phyloP scores from a whole-genome alignment of 805 yeast genomes.

The Saturnispora halmiae region DNA sequence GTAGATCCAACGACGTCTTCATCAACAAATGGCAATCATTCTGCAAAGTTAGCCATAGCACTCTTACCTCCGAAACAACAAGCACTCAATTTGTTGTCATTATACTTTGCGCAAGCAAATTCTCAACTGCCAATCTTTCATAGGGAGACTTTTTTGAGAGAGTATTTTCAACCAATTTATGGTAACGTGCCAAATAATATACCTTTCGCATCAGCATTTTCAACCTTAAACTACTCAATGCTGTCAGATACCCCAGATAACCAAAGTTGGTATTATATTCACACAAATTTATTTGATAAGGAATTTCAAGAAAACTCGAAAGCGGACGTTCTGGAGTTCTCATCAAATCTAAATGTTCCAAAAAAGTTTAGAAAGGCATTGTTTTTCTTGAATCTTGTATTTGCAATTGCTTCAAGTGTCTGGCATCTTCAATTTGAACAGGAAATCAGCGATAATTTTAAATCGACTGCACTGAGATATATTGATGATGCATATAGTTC shows the following conservation, averaged over 20 bases:
- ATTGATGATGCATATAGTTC: conserved; percentile 50
- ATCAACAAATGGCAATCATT: background rate
- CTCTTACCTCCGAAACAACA: conserved; percentile 59
- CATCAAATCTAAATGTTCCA: conserved; percentile 38
- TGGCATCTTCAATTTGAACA: conserved; percentile 60
- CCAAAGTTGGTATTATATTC: conserved; percentile 41
- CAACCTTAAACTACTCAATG: conserved; percentile 33
- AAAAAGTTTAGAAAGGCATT: conserved; percentile 41
- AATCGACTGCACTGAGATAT: conserved; percentile 53
- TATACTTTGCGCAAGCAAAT: conserved; percentile 71
- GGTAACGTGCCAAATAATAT: conserved; percentile 51
- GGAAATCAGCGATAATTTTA: conserved; percentile 59
- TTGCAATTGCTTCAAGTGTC: conserved; percentile 74
- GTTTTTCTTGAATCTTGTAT: conserved; percentile 65
- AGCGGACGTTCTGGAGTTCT: conserved; percentile 28
- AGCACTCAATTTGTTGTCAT: conserved; percentile 56
- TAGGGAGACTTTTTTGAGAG: conserved; percentile 61
- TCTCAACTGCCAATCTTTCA: conserved; percentile 79
- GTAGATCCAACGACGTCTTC: conserved; percentile 11
- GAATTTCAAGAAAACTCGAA: conserved; percentile 18
- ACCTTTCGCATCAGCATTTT: conserved; percentile 50
- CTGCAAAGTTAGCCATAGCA: conserved; percentile 29
- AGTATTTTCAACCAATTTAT: conserved; percentile 69
- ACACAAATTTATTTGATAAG: conserved; percentile 30
- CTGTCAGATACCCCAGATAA: conserved; percentile 25